Percentiles rank a stretch among this genome's conserved stretches.
phyloP scores from a whole-genome alignment of 371 early-diverging fungal genomes.

The Mucor mucedo region DNA sequence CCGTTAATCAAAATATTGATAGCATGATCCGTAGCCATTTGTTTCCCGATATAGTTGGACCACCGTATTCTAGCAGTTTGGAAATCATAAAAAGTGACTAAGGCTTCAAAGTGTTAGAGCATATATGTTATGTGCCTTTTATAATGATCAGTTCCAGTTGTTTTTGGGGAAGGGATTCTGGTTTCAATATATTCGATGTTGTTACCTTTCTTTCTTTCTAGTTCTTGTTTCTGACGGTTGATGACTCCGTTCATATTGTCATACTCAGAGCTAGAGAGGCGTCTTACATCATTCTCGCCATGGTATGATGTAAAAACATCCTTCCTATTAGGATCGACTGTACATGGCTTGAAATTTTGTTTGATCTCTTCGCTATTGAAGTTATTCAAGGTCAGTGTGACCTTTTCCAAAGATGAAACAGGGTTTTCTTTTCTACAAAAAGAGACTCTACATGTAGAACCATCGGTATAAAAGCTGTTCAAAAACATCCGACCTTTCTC shows the following conservation, averaged over 20 bases:
- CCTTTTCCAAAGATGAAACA: background rate
- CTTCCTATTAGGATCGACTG: conserved; percentile 1
- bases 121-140: no score
- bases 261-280: background rate
- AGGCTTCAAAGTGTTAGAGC: no score
- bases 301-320: conserved; percentile 8
- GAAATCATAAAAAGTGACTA: no score
- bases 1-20: background rate
- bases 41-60: background rate
- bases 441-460: background rate
- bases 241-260: background rate
- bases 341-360: conserved; percentile 8
- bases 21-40: background rate
- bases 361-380: conserved; percentile 2
- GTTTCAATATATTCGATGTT: no score
- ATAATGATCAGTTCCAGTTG: no score
- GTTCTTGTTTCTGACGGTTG: background rate
- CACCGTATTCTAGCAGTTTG: background rate
- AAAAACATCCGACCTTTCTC: background rate
- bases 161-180: no score
- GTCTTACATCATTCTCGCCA: conserved; percentile 5
- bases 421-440: background rate
- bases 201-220: background rate
- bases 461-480: background rate
- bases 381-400: background rate